Evolutionary conservation across 2,329 filamentous ascomycete species (phyloP).

Genomic region (Ophiognomonia clavigignenti-juglandacearum): DNA sequence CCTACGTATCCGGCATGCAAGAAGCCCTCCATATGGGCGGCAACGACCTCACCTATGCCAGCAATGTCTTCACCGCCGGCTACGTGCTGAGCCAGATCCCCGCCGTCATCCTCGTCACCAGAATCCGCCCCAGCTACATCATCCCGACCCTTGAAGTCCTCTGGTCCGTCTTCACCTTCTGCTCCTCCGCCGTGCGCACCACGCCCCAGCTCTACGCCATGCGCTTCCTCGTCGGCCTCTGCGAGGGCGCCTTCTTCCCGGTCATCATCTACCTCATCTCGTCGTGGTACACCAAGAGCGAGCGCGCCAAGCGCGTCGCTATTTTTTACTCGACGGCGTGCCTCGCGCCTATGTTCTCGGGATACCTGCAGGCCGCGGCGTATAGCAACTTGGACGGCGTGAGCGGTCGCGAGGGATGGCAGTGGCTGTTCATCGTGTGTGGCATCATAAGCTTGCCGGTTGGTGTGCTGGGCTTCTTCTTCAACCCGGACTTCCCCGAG

Average conservation of each 20-base stretch:
- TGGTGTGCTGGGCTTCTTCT: slow-evolving; percentile 16
- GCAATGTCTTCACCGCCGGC: slow-evolving; percentile 15
- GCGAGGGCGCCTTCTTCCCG: slow-evolving; percentile 17
- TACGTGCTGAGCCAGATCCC: slow-evolving; percentile 14
- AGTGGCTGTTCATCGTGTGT: slow-evolving; percentile 45
- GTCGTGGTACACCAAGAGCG: slow-evolving; percentile 13
- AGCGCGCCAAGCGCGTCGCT: slow-evolving; percentile 12
- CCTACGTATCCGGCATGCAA: slow-evolving; percentile 16
- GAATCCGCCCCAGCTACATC: slow-evolving; percentile 12
- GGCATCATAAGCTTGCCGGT: slow-evolving; percentile 19
- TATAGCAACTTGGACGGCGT: slow-evolving; percentile 44
- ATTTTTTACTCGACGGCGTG: slow-evolving; percentile 14
- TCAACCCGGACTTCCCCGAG: slow-evolving; percentile 14
- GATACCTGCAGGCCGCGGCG: slow-evolving; percentile 44
- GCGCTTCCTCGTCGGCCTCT: slow-evolving; percentile 11
- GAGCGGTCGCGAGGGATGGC: slow-evolving; percentile 39
- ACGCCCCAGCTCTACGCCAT: slow-evolving; percentile 14
- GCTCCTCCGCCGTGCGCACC: slow-evolving; percentile 14
- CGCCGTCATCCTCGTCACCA: slow-evolving; percentile 13
- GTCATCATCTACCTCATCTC: slow-evolving; percentile 16
- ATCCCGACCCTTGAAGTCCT: slow-evolving; percentile 12
- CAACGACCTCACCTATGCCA: slow-evolving; percentile 9
- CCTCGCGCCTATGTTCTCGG: slow-evolving; percentile 43
- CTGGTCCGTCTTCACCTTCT: slow-evolving; percentile 15
- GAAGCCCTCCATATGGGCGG: slow-evolving; percentile 14